Evolutionary conservation across 495 filamentous ascomycete genomes (phyloP).

Genomic region (Penicillium nucicola): DNA sequence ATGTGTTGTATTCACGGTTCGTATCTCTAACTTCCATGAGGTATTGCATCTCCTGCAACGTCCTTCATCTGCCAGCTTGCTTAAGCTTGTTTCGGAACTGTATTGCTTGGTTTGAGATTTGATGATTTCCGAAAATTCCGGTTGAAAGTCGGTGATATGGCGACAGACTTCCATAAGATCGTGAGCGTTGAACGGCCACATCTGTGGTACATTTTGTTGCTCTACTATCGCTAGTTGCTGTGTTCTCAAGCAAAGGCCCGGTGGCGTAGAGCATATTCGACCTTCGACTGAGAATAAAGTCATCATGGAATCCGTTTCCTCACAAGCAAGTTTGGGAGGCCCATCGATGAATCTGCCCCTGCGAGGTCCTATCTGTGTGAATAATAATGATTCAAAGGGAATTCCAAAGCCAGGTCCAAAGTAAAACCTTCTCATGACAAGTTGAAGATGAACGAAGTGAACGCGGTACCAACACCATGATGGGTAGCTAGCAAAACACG

Average conservation of each 20-base stretch:
- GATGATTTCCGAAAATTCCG: no score
- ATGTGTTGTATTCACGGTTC: no score
- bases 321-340: background rate
- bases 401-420: background rate
- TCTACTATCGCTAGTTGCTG: background rate
- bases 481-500: conserved; percentile 2
- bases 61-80: no score
- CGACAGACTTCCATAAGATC: no score
- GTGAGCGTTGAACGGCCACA: background rate
- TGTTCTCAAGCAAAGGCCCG: background rate
- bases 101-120: no score
- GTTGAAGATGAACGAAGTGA: conserved; percentile 2
- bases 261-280: background rate
- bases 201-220: background rate
- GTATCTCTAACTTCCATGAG: no score
- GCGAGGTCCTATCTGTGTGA: background rate
- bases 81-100: no score
- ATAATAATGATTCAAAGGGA: background rate
- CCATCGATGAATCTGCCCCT: no score
- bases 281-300: background rate
- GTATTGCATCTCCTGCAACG: no score
- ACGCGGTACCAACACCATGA: background rate
- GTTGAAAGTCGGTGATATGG: no score
- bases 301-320: background rate
- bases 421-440: conserved; percentile 7